Evolutionary conservation across 2,329 filamentous ascomycete species (phyloP), one percentile per base, ranked within the genome.

Genomic region (Ophiostoma populinum): DNA sequence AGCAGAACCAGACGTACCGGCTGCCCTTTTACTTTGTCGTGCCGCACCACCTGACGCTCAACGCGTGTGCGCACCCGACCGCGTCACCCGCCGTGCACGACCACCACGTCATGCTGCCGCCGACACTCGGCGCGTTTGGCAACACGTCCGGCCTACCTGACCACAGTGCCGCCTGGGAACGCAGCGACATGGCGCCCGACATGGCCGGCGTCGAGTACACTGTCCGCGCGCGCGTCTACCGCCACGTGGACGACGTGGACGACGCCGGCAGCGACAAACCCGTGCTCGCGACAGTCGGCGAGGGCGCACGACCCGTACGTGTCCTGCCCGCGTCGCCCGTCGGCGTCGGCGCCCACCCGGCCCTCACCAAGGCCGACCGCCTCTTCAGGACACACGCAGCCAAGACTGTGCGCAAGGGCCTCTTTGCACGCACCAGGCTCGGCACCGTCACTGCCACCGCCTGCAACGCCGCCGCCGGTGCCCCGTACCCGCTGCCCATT

Each of bases 21-120:
- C 50, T 73, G 17, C 67, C 67, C n/a, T 68, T 73, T 54, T 52
- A 67, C 52, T 73, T 73, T 43, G 61, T 72, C 39, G 59, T 73
- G 12, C 68, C 68, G n/a, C 55, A 57, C 43, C 61, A 70, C 36
- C 61, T 73, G 40, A 71, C 67, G 13, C 55, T 71, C 33, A 60
- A 59, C 39, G 65, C 67, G 13, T 73, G 68, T 55, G 62, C 54
- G 45, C 67, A 72, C 52, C 44, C 49, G 19, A 56, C 60, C 36
- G 51, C 55, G 26, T 55, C 55, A 26, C 52, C 55, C n/a, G 53
- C 53, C 31, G 55, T 72, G 20, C 56, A 58, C 35, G 64, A 66
- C 22, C 56, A 63, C 31, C 68, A 73, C 51, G 51, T 67, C 25
- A 56, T 59, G 10, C 55, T 70, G 16, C 68, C 67, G 2, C 67